Conservation (phyloP, 2,329 filamentous ascomycete genomes). For the Fusarium albosuccineum region DNA sequence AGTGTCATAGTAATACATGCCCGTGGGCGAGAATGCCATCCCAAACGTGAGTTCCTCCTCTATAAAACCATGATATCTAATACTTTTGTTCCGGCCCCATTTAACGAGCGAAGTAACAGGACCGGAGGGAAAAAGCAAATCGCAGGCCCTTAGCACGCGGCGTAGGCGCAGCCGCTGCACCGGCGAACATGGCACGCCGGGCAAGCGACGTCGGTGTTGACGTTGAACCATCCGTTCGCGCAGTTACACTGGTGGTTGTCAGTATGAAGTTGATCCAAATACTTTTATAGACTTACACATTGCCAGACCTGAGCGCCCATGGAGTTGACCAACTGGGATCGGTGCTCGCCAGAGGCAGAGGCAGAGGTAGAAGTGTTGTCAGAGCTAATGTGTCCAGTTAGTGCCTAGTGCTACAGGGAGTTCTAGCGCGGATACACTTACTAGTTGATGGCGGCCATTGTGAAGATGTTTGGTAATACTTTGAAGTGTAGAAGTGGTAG, state of each 20-base stretch:
- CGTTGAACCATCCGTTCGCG: neutral
- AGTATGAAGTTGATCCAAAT: neutral
- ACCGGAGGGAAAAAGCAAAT: neutral
- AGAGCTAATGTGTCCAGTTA: constrained; percentile 10
- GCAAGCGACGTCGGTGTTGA: neutral
- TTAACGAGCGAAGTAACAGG: neutral
- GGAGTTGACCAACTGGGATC: constrained; percentile 12
- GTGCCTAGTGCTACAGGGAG: neutral
- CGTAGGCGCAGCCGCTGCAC: constrained; percentile 40
- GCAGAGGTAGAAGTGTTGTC: neutral
- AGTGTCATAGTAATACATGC: neutral
- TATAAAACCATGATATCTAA: neutral
- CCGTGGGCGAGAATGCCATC: neutral
- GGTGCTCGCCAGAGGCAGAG: constrained; percentile 1
- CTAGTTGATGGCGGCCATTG: constrained; percentile 17
- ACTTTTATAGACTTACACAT: constrained; percentile 9
- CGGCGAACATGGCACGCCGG: constrained; percentile 17
- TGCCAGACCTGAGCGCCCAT: neutral
- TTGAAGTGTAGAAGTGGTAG: too few species aligned
- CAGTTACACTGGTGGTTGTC: constrained; percentile 20
- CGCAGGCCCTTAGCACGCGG: neutral
- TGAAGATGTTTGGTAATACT: neutral
- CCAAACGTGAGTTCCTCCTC: neutral
- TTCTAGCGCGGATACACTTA: neutral
- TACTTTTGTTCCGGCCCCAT: too few species aligned